A percentile compares a stretch with the other conserved stretches of the same genome.
Evolutionary conservation across 1,284 basidiomycete species (phyloP).

Genomic region (Agaricales sp.): DNA sequence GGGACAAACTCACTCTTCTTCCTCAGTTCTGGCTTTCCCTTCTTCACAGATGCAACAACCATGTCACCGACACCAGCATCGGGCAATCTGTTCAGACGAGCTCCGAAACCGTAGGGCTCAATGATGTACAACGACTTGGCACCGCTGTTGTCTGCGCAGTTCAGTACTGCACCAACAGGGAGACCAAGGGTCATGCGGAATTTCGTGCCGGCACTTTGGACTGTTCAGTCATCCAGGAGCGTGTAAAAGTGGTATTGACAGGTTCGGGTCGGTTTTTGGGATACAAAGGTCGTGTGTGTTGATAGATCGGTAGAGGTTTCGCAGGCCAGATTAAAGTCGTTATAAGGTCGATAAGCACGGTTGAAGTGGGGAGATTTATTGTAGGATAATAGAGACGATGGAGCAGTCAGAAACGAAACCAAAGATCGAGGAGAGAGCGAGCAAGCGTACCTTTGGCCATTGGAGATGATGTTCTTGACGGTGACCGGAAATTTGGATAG

Average conservation of each 20-base stretch:
- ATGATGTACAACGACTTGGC: conserved; percentile 94
- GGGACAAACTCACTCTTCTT: conserved; percentile 82
- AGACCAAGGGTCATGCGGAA: conserved; percentile 96
- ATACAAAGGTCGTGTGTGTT: too few species aligned
- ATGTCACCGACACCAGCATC: conserved; percentile 98
- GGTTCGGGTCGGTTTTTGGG: too few species aligned
- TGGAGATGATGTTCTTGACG: neutral
- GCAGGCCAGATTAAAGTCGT: too few species aligned
- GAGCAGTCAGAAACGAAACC: neutral
- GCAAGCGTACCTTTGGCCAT: neutral
- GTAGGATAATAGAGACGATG: too few species aligned
- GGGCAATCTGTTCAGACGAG: conserved; percentile 94
- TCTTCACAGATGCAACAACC: conserved; percentile 99
- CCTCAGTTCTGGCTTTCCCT: conserved; percentile 98
- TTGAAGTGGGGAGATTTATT: neutral
- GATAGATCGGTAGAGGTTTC: neutral
- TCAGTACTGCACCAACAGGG: conserved; percentile 96
- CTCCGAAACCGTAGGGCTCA: conserved; percentile 89
- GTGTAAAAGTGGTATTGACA: neutral
- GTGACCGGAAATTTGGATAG: neutral
- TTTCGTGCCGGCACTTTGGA: conserved; percentile 74
- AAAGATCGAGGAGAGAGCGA: neutral
- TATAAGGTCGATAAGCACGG: neutral
- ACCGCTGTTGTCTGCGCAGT: conserved; percentile 99
- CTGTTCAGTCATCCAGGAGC: too few species aligned